These are phyloP conservation scores for Ricinus communis DNA, from an alignment of 345 rosid genomes.

Conservation along the genomic window DNA sequence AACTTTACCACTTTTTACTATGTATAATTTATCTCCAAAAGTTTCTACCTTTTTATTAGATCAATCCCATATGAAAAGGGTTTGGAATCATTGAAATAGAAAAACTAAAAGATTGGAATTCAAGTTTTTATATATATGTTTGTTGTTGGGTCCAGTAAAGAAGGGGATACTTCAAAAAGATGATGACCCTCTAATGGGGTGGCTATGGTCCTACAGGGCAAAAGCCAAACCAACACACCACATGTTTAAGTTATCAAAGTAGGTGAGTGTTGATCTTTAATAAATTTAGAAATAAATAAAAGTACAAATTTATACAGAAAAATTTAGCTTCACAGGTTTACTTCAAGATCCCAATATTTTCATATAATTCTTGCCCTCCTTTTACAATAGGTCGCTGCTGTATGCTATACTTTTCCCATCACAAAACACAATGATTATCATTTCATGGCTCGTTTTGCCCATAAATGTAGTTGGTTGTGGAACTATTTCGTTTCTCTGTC, in stretches of 20 bases:
- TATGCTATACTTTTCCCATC: slow-evolving; percentile 8
- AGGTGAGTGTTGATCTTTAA: slow-evolving; percentile 22
- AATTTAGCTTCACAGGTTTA: not conserved
- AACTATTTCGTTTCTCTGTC: too few species aligned
- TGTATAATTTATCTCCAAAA: not conserved
- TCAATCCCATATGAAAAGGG: not conserved
- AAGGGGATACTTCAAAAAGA: not conserved
- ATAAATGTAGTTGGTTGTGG: not conserved
- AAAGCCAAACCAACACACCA: slow-evolving; percentile 43
- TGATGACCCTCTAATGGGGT: slow-evolving; percentile 13
- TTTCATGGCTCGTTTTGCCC: not conserved
- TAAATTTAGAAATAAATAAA: not conserved
- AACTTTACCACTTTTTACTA: not conserved
- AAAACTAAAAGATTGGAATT: not conserved
- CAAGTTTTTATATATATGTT: not conserved
- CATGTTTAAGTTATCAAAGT: slow-evolving; percentile 38
- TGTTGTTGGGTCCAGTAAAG: slow-evolving; percentile 12
- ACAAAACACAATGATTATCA: not conserved
- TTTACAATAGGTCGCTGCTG: not conserved
- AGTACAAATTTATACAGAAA: not conserved
- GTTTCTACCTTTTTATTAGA: not conserved
- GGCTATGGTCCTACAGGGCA: slow-evolving; percentile 46
- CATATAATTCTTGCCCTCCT: not conserved
- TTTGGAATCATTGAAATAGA: not conserved
- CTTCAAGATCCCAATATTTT: not conserved